Percentiles rank a stretch among this genome's conserved stretches.
These are phyloP conservation scores for Teratosphaeria zuluensis DNA, from an alignment of 2,329 filamentous ascomycete species.

Conservation along the genomic window DNA sequence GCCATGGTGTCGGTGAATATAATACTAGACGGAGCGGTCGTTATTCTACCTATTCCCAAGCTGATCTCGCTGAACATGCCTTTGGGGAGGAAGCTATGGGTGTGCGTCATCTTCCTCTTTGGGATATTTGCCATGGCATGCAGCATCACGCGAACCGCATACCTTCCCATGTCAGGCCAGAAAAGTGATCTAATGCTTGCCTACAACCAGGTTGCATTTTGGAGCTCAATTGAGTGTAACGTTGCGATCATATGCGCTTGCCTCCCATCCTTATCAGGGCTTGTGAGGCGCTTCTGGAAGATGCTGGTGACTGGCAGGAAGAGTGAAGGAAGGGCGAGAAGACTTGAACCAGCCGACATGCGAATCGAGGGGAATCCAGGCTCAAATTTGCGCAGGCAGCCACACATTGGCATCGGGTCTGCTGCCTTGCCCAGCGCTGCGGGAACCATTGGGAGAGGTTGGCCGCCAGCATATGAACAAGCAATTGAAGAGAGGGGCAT, in stretches of 20 bases:
- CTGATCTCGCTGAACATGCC: constrained; percentile 3
- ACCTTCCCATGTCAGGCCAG: neutral
- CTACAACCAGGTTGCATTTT: constrained; percentile 3
- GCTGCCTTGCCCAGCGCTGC: neutral
- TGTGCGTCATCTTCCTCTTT: constrained; percentile 12
- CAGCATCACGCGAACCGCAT: constrained; percentile 1
- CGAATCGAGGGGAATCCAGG: neutral
- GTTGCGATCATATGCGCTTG: constrained; percentile 4
- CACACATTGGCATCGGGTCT: neutral
- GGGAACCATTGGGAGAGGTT: neutral
- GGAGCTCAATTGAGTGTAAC: constrained; percentile 4
- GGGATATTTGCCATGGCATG: constrained; percentile 4
- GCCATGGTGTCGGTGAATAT: constrained; percentile 11
- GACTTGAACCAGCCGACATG: neutral
- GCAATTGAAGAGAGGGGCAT: neutral
- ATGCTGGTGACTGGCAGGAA: neutral
- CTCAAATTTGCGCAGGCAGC: neutral
- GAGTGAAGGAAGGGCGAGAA: neutral
- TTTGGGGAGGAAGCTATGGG: constrained; percentile 11
- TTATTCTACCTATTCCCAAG: constrained; percentile 13
- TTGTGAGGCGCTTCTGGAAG: neutral
- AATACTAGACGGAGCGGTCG: constrained; percentile 11
- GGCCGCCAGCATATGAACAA: neutral
- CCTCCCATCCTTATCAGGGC: constrained; percentile 2
- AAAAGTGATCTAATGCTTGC: neutral